Base-by-base conservation (phyloP, 495 filamentous ascomycete genomes). In the Lophiotrema nucula region DNA sequence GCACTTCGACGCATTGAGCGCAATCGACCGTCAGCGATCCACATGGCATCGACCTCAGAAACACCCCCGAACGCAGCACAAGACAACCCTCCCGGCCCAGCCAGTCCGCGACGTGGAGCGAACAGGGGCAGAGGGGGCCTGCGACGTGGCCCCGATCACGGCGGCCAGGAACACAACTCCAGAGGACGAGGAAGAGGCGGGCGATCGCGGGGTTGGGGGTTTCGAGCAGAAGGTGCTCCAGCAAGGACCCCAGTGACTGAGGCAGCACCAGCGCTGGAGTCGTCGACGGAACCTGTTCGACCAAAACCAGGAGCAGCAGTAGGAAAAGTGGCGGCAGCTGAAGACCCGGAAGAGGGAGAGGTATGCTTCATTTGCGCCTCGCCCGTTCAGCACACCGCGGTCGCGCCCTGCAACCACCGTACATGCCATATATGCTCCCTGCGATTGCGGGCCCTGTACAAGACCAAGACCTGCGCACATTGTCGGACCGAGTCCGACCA, bases 281-380 rank as follows among this genome's bases (percentile, higher is more conserved):
- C 39, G n/a, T n/a, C n/a, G n/a, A n/a, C n/a, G n/a, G n/a, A n/a
- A n/a, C n/a, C n/a, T 8, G 31, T n/a, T 35, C 31, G 8, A 35
- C 31, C n/a, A 35, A 35, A 35, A 35, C 8, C 31, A 8, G 31
- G n/a, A 35, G 31, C 31, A 35, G 8, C 31, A 8, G 31, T n/a
- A n/a, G 8, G 31, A 21, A 12, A 12, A 6, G 19, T 21, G 10
- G 10, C 8, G 39, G 39, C 39, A 8, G n/a, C 31, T 21, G 49
- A 33, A 16, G 65, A 69, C 1, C 69, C 64, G 21, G 57, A 26
- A 21, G 70, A 73, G 25, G 67, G 61, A 25, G 89, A 95, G 47
- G 79, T 96, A 52, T 99, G 93, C 78, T 97, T 97, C 73, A 97
- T 99, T 58, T 99, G 93, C 70, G 91, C 95, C 22, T 92, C 88